phyloP scores from a whole-genome alignment of 257 asterid species.

The Asclepias syriaca region DNA sequence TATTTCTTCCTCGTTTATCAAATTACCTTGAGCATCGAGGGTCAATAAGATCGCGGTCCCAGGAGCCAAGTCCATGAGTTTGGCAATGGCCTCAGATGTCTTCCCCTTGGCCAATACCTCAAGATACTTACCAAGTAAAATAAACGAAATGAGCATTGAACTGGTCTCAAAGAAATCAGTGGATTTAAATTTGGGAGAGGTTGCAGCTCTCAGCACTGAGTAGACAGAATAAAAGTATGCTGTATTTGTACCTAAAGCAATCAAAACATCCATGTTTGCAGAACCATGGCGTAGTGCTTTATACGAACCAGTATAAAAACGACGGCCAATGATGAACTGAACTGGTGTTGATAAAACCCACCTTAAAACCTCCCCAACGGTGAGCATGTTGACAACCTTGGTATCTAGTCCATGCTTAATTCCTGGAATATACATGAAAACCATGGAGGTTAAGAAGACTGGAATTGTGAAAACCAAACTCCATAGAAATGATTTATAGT shows the following conservation, averaged over 20 bases:
- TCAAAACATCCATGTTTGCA: constrained; percentile 45
- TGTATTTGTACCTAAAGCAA: constrained; percentile 45
- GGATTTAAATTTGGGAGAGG: constrained; percentile 28
- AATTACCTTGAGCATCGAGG: constrained; percentile 36
- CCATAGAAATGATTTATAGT: constrained; percentile 32
- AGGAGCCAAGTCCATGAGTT: constrained; percentile 68
- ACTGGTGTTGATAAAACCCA: constrained; percentile 39
- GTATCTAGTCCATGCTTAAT: constrained; percentile 32
- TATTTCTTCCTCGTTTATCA: constrained; percentile 53
- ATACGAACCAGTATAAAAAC: constrained; percentile 38
- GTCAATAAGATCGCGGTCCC: constrained; percentile 30
- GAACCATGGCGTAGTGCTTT: constrained; percentile 36
- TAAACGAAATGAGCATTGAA: constrained; percentile 42
- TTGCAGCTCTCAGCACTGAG: constrained; percentile 41
- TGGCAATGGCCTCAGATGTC: constrained; percentile 44
- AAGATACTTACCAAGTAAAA: constrained; percentile 41
- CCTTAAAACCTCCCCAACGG: constrained; percentile 32
- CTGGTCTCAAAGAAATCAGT: constrained; percentile 48
- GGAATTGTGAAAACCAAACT: constrained; percentile 40
- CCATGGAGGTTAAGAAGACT: constrained; percentile 37
- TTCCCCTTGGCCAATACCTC: constrained; percentile 41
- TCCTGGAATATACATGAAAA: constrained; percentile 40
- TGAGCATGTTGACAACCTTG: constrained; percentile 35
- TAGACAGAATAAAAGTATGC: constrained; percentile 45
- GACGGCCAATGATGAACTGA: constrained; percentile 39